These are phyloP conservation scores for Schizosaccharomyces versatilis DNA, from an alignment of 1,139 yeast species.

Conservation along the genomic window DNA sequence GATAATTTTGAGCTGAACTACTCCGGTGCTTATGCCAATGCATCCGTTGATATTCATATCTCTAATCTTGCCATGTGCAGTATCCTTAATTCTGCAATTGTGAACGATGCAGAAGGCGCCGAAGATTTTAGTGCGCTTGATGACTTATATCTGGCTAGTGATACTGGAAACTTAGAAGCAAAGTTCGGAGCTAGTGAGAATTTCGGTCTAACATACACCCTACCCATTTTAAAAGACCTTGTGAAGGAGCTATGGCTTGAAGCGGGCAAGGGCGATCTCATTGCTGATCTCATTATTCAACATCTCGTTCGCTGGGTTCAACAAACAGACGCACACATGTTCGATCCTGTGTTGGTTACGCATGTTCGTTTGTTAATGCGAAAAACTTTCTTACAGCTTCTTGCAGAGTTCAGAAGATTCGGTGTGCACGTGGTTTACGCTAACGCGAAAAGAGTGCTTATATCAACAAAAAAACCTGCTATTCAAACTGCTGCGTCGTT, in stretches of 20 bases:
- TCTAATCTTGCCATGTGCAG: slow-evolving; percentile 70
- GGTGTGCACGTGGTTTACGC: slow-evolving; percentile 68
- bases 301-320: slow-evolving; percentile 77
- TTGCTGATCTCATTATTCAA: slow-evolving; percentile 73
- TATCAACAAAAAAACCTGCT: slow-evolving; percentile 53
- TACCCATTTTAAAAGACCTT: slow-evolving; percentile 45
- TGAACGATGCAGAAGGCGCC: slow-evolving; percentile 78
- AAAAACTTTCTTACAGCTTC: slow-evolving; percentile 59
- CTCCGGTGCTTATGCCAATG: slow-evolving; percentile 61
- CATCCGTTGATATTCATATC: slow-evolving; percentile 58
- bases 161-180: slow-evolving; percentile 20
- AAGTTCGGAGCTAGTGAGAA: slow-evolving; percentile 16
- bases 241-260: slow-evolving; percentile 90
- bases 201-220: slow-evolving; percentile 16
- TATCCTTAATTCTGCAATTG: slow-evolving; percentile 57
- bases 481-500: slow-evolving; percentile 83
- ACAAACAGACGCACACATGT: slow-evolving; percentile 45
- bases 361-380: slow-evolving; percentile 74
- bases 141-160: slow-evolving; percentile 19
- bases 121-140: slow-evolving; percentile 20
- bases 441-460: slow-evolving; percentile 47
- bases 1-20: slow-evolving; percentile 55
- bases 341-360: slow-evolving; percentile 59
- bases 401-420: slow-evolving; percentile 57
- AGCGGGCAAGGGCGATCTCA: slow-evolving; percentile 42